Base-by-base conservation (phyloP, 805 yeast genomes). In the Candida arabinofermentans region DNA sequence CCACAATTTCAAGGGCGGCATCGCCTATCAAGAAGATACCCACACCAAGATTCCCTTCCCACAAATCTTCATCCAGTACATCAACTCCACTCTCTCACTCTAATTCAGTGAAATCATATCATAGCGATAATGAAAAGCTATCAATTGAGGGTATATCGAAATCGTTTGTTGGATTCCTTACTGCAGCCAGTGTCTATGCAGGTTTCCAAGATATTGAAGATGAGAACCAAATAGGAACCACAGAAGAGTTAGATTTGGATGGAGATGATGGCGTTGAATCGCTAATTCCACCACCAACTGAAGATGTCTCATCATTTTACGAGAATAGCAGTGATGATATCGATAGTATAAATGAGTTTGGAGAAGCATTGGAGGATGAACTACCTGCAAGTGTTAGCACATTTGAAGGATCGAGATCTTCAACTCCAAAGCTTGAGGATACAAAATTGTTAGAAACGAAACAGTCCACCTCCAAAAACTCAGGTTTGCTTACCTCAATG, bases 161-260 rank as follows among this genome's bases (percentile, higher is more conserved):
- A 49, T 74, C 79, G 33, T 70, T 79, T 49, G 79, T 75, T 3
- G 74, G 77, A 0, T 54, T 77, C 39, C 62, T 79, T 41, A 76
- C 84, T 0, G 72, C 83, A 0, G 80, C 83, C 0, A 74, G 79
- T 47, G 69, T 75, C 43, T 75, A 72, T 52, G 70, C 77, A 6
- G 70, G 69, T 12, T 59, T 62, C 44, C 59, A 59, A 38, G 62
- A 60, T 34, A 46, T 58, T 23, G 63, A 56, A 35, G 67, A 55
- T 23, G 64, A 63, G 24, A 66, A 43, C 9, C 59, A 58, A 19
- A 56, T 50, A 9, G 50, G 51, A 22, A 59, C 54, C 10, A 50
- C 49, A 8, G 65, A 59, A 10, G 64, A 55, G 19, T 18, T 17
- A 8, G 36, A 38, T 16, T 30, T 24, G 12, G 21, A 27, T 14